phyloP scores from a whole-genome alignment of 495 filamentous ascomycete genomes.

The Durotheca rogersii region DNA sequence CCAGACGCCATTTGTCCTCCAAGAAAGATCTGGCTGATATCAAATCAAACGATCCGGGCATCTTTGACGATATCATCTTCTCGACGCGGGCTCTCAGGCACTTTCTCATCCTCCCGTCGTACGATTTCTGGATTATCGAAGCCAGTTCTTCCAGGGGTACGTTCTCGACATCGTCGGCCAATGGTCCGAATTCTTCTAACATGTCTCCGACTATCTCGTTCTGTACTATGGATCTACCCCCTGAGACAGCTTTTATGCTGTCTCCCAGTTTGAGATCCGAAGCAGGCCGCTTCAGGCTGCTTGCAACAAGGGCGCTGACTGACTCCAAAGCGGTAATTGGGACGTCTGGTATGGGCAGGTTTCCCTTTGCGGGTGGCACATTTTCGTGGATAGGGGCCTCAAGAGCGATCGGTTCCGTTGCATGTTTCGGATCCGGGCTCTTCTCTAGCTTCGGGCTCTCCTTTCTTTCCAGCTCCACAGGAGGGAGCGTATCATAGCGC shows the following conservation, averaged over 20 bases:
- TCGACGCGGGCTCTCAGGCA: slow-evolving; percentile 80
- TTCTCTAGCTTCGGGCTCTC: slow-evolving; percentile 58
- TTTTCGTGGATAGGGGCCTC: slow-evolving; percentile 43
- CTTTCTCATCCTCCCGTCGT: slow-evolving; percentile 87
- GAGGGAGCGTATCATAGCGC: slow-evolving; percentile 84
- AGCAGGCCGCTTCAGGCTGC: slow-evolving; percentile 82
- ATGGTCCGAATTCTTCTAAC: slow-evolving; percentile 86
- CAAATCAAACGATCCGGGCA: slow-evolving; percentile 91
- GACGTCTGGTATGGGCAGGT: slow-evolving; percentile 70
- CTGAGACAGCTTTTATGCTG: slow-evolving; percentile 66
- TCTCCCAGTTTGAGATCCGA: slow-evolving; percentile 78
- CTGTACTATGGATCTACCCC: slow-evolving; percentile 80
- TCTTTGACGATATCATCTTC: slow-evolving; percentile 82
- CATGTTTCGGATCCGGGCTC: slow-evolving; percentile 31
- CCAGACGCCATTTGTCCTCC: slow-evolving; percentile 78
- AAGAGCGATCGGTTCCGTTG: slow-evolving; percentile 44
- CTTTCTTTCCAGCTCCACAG: slow-evolving; percentile 54
- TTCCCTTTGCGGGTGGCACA: slow-evolving; percentile 63
- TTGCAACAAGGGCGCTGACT: slow-evolving; percentile 73
- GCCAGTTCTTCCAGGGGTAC: slow-evolving; percentile 84
- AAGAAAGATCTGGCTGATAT: slow-evolving; percentile 78
- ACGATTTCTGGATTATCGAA: slow-evolving; percentile 80
- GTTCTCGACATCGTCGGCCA: slow-evolving; percentile 88
- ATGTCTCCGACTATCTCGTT: slow-evolving; percentile 85
- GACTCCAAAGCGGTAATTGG: slow-evolving; percentile 78